Evolutionary conservation across 192 early-diverging fungal genomes (phyloP).

Genomic region (Gigaspora rosea): DNA sequence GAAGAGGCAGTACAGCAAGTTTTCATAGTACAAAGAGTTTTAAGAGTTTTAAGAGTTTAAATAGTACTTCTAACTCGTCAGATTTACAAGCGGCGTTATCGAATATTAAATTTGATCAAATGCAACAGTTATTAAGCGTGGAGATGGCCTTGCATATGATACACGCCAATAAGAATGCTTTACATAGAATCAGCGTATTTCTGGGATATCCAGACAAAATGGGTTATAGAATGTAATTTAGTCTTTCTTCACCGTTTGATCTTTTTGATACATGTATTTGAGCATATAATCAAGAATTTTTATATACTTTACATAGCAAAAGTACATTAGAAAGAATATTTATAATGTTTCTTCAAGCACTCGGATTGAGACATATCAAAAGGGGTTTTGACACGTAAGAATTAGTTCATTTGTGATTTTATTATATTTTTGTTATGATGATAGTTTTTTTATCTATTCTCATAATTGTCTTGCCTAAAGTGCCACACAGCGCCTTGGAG

Average conservation of each 20-base stretch:
- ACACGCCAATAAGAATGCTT: conserved; percentile 82
- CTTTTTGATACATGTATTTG: neutral
- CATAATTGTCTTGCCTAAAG: conserved; percentile 32
- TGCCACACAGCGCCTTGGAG: conserved; percentile 47
- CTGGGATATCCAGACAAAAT: conserved; percentile 63
- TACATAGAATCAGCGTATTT: conserved; percentile 63
- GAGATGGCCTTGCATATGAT: conserved; percentile 87
- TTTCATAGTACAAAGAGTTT: neutral
- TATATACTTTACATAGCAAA: conserved; percentile 49
- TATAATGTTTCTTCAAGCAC: conserved; percentile 64
- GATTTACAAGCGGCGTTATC: conserved; percentile 32
- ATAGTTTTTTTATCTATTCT: neutral
- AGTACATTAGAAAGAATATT: conserved; percentile 80
- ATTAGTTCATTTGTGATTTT: conserved; percentile 30
- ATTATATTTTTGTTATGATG: neutral
- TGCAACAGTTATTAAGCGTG: conserved; percentile 70
- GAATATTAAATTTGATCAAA: conserved; percentile 47
- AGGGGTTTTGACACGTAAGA: conserved; percentile 63
- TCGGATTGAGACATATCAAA: conserved; percentile 75
- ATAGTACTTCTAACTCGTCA: conserved; percentile 29
- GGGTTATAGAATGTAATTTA: conserved; percentile 57
- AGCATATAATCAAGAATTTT: neutral
- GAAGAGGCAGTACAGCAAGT: conserved; percentile 8
- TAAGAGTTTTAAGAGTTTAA: conserved; percentile 35
- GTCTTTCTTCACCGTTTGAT: neutral